A percentile compares a stretch with the other conserved stretches of the same genome.
Evolutionary conservation across 257 asterid genomes (phyloP).

Genomic region (Solanum sitiens): DNA sequence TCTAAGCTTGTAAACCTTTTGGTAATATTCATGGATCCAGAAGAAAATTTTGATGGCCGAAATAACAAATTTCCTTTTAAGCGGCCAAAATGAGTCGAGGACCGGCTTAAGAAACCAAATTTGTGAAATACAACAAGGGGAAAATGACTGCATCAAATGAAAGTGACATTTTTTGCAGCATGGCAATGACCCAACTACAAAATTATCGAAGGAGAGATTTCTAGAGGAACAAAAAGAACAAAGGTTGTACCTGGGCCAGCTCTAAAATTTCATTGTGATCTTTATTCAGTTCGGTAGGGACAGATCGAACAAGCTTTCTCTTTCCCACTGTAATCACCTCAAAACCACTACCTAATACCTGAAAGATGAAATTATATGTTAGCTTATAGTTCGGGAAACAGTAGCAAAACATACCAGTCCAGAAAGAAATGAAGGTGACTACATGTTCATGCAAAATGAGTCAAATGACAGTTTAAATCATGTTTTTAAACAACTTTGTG

Average conservation of each 20-base stretch:
- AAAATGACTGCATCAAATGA: background rate
- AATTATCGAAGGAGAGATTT: background rate
- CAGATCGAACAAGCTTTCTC: conserved; percentile 86
- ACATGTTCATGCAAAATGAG: background rate
- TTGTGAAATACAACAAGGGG: background rate
- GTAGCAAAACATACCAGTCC: background rate
- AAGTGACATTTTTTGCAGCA: background rate
- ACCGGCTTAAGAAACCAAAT: background rate
- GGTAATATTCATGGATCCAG: background rate
- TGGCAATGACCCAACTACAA: background rate
- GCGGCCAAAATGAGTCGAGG: background rate
- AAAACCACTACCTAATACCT: conserved; percentile 92
- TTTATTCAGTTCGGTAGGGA: conserved; percentile 95
- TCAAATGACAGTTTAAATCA: background rate
- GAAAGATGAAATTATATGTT: conserved; percentile 6
- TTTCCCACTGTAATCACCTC: conserved; percentile 92
- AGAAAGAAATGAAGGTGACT: background rate
- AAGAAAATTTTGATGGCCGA: background rate
- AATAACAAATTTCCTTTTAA: background rate
- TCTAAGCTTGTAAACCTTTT: background rate
- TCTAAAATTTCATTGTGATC: conserved; percentile 95
- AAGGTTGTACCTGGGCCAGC: conserved; percentile 77
- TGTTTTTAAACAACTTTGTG: background rate
- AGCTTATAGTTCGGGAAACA: background rate
- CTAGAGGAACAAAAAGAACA: background rate